Conservation (phyloP, 345 rosid genomes). For the Eucalyptus regnans region DNA sequence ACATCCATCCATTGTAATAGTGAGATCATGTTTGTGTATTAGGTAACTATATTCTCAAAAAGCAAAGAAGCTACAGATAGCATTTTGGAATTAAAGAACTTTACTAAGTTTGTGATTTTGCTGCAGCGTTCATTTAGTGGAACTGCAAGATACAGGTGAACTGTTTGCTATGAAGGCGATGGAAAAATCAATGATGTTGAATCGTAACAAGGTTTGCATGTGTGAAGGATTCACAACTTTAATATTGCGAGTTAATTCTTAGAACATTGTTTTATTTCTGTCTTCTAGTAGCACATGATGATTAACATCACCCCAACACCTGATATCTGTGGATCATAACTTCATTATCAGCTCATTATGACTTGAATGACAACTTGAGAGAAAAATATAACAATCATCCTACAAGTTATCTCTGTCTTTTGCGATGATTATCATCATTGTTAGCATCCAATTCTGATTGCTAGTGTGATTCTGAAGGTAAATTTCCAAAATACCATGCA, state of each 20-base stretch:
- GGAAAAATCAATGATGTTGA: slow-evolving; percentile 85
- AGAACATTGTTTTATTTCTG: neutral
- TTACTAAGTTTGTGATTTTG: neutral
- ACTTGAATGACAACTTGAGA: neutral
- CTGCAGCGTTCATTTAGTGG: slow-evolving; percentile 86
- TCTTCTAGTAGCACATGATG: neutral
- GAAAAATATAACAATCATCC: neutral
- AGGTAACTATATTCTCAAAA: neutral
- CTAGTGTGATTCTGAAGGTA: neutral
- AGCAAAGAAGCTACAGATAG: neutral
- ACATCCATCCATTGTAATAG: neutral
- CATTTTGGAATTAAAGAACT: neutral
- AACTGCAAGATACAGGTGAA: slow-evolving; percentile 62
- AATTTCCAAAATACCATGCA: neutral
- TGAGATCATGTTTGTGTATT: neutral
- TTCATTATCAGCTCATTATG: neutral
- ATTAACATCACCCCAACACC: neutral
- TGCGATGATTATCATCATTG: neutral
- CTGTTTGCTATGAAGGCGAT: slow-evolving; percentile 95
- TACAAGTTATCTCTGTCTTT: neutral
- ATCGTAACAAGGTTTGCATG: slow-evolving; percentile 70
- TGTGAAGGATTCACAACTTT: neutral
- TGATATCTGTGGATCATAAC: neutral
- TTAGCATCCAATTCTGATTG: neutral
- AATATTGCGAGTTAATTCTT: neutral